Evolutionary conservation across 352 stramenopile species (phyloP), one percentile per base, ranked within the genome.

Genomic region (Pythium apleroticum): DNA sequence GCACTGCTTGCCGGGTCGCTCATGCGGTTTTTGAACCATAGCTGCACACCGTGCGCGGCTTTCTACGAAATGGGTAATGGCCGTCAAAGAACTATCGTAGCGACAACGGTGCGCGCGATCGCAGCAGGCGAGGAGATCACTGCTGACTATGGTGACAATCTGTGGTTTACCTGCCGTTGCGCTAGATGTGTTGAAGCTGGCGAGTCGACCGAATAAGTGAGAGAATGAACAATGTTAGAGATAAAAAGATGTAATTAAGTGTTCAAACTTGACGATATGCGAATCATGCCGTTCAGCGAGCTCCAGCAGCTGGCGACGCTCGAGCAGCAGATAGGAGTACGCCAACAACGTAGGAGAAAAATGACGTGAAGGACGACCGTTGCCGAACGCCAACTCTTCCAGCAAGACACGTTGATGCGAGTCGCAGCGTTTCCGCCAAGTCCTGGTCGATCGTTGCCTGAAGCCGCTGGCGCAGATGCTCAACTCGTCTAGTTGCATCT

Each of bases 1-100:
- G 55, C 24, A 15, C 55, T 37, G 11, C 7, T 27, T n/a, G n/a
- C 17, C 17, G 55, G 55, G 4, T 37, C 22, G 5, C 24, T 61
- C 7, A 61, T 61, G 55, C 1, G 55, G 4, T 61, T 61, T 35
- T 28, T 61, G 7, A 61, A 61, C 19, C 55, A 61, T 25, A 35
- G 20, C n/a, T 61, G 55, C 55, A 52, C 24, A 4, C 37, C 55
- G 25, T 25, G 20, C 11, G 15, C 55, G 6, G 28, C 11, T 22
- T 61, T 61, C 24, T n/a, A 61, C 39, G 55, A 61, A 27, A n/a
- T 61, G 22, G 22, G 3, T 8, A 61, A 61, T 19, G 41, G 39
- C 4, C 27, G 17, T 11, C 19, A 19, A 22, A 11, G 27, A 0
- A 43, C 25, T 12, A 25, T 61, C 25, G 25, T 52, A 0, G 55